Evolutionary conservation across 345 rosid genomes (phyloP).

Genomic region (Acer yangbiense): DNA sequence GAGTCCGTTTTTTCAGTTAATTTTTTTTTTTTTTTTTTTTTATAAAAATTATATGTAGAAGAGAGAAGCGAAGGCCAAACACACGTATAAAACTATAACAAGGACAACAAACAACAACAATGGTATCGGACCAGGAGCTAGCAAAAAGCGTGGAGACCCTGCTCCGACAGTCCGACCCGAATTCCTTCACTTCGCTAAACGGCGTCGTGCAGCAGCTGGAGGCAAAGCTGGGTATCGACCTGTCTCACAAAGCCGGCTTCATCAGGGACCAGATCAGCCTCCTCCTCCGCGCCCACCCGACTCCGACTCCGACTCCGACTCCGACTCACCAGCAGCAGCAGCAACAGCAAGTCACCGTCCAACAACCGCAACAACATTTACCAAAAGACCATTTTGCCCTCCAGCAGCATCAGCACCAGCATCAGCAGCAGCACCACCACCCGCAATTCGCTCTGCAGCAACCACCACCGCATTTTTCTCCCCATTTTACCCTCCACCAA

Average conservation of each 20-base stretch:
- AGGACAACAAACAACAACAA: slow-evolving; percentile 12
- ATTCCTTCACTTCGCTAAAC: slow-evolving; percentile 61
- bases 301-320: slow-evolving; percentile 24
- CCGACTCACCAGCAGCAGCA: background rate
- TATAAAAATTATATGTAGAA: slow-evolving; percentile 27
- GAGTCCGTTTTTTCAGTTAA: slow-evolving; percentile 47
- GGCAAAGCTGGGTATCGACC: slow-evolving; percentile 77
- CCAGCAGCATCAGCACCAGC: background rate
- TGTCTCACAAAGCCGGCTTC: slow-evolving; percentile 78
- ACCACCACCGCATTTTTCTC: slow-evolving; percentile 47
- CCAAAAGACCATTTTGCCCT: slow-evolving; percentile 64
- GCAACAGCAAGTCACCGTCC: slow-evolving; percentile 2
- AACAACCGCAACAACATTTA: slow-evolving; percentile 26
- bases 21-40: background rate
- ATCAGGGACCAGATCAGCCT: slow-evolving; percentile 79
- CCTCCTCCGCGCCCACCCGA: slow-evolving; percentile 63
- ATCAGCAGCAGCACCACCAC: slow-evolving; percentile 26
- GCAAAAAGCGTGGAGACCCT: slow-evolving; percentile 77
- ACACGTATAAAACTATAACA: background rate
- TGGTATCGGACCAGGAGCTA: slow-evolving; percentile 90
- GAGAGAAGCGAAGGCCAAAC: background rate
- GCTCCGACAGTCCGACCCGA: slow-evolving; percentile 76
- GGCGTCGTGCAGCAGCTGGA: slow-evolving; percentile 85
- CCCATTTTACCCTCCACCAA: slow-evolving; percentile 51
- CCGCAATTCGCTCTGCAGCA: slow-evolving; percentile 39